Base-by-base conservation (phyloP, 306 rosid species). In the Citrullus colocynthis region DNA sequence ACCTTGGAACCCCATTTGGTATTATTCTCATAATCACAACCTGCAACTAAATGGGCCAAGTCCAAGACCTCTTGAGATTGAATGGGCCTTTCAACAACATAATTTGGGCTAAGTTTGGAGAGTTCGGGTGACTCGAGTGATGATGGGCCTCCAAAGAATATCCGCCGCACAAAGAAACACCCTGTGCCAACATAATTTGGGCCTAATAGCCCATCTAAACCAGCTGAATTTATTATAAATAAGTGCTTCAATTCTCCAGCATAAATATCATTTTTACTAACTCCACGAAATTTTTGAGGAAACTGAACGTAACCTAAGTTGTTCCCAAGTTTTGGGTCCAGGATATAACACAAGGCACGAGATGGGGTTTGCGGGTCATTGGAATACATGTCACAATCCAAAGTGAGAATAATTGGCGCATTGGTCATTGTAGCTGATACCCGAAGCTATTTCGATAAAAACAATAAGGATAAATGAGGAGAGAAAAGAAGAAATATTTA, bases 1-100 rank as follows among this genome's bases (percentile, higher is more conserved):
- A 87, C 90, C 88, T 87, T 58, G 6, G 0, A 54, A 2, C 88
- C 90, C 90, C 90, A 85, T 54, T 76, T 32, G 30, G 85, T 77
- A 4, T 16, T 45, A 11, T 74, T 77, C 81, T 85, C 88, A 11
- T 80, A 83, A 28, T 79, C 78, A 76, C 82, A 85, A 14, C 64
- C 51, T 0, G 85, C 82, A 44, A 85, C 85, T 5, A 4, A 36
- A 37, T 81, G 74, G 8, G 90, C 87, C 80, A 81, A 63, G 2
- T 58, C 80, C 36, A 82, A 5, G 56, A 77, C 52, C 2, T 81
- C 39, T 6, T 1, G 73, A 13, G 80, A 76, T 2, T 51, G 63
- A 37, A 87, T 83, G 71, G 77, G 81, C 74, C 71, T 78, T 17
- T 37, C 15, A 7, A 81, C 85, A 18, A 79, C 56, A 55, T 45